Conservation (phyloP, 352 stramenopile genomes). For the Phytophthora lateralis region DNA sequence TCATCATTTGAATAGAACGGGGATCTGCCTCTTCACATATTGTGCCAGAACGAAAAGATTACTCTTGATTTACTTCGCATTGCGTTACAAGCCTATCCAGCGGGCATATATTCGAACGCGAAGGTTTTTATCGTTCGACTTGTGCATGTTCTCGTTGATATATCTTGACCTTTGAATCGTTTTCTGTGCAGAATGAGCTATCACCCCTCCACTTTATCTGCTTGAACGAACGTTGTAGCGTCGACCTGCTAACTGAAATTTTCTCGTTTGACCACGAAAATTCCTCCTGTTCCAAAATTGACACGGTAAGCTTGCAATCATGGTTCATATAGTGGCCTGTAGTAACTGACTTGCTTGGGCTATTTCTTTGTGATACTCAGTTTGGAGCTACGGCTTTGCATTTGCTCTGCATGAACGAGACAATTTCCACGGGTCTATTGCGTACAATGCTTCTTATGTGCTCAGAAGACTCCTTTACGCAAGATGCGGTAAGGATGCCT, state of each 20-base stretch:
- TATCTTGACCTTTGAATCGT: neutral
- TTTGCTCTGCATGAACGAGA: conserved; percentile 69
- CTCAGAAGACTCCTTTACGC: conserved; percentile 44
- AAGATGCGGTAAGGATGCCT: conserved; percentile 48
- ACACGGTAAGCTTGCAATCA: conserved; percentile 14
- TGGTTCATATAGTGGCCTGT: neutral
- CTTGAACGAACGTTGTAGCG: conserved; percentile 48
- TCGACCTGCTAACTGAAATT: conserved; percentile 45
- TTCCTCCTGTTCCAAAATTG: conserved; percentile 14
- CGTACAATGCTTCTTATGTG: conserved; percentile 49
- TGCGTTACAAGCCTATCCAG: conserved; percentile 36
- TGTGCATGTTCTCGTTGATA: neutral
- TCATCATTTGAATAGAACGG: conserved; percentile 36
- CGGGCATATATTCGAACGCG: conserved; percentile 34
- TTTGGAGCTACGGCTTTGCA: conserved; percentile 67
- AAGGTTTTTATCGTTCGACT: conserved; percentile 27
- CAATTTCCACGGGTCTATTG: conserved; percentile 41
- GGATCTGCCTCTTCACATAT: conserved; percentile 61
- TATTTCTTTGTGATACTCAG: conserved; percentile 19
- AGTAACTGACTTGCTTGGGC: neutral
- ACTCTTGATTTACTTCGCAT: conserved; percentile 34
- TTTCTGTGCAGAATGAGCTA: conserved; percentile 35
- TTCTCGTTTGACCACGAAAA: conserved; percentile 49
- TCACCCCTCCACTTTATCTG: conserved; percentile 61
- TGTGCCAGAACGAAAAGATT: conserved; percentile 51